Percentiles rank a stretch among this genome's conserved stretches.
Evolutionary conservation across 495 filamentous ascomycete species (phyloP).

Genomic region (Penicillium daleae): DNA sequence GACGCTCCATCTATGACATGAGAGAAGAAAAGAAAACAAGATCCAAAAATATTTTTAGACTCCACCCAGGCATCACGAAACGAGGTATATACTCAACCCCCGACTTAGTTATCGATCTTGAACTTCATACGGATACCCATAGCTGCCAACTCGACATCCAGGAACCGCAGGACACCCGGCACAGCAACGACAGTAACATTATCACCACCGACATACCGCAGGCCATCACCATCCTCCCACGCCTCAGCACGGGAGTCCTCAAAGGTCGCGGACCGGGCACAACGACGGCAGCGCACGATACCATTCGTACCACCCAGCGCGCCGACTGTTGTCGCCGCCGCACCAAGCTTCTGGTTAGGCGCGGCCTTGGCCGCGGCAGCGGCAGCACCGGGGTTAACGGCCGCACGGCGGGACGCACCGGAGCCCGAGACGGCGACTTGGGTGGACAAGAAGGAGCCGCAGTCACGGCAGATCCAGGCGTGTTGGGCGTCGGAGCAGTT

Average conservation of each 20-base stretch:
- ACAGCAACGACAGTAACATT: slow-evolving; percentile 90
- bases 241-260: slow-evolving; percentile 67
- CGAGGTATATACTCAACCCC: not conserved
- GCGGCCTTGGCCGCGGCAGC: slow-evolving; percentile 41
- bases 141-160: slow-evolving; percentile 92
- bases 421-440: slow-evolving; percentile 65
- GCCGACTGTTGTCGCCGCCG: slow-evolving; percentile 20
- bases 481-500: slow-evolving; percentile 93
- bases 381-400: slow-evolving; percentile 34
- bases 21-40: slow-evolving; percentile 24
- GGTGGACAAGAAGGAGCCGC: slow-evolving; percentile 85
- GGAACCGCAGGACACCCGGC: slow-evolving; percentile 86
- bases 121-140: slow-evolving; percentile 95
- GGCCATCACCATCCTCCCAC: slow-evolving; percentile 90
- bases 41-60: slow-evolving; percentile 17
- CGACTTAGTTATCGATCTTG: slow-evolving; percentile 60
- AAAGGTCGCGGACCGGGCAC: slow-evolving; percentile 69
- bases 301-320: slow-evolving; percentile 56
- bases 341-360: slow-evolving; percentile 32
- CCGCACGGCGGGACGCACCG: slow-evolving; percentile 31
- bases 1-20: slow-evolving; percentile 40
- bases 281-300: slow-evolving; percentile 81
- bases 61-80: not conserved
- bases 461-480: slow-evolving; percentile 84
- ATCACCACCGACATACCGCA: slow-evolving; percentile 81